phyloP scores from a whole-genome alignment of 208 protist genomes.

The Leishmania amazonensis region DNA sequence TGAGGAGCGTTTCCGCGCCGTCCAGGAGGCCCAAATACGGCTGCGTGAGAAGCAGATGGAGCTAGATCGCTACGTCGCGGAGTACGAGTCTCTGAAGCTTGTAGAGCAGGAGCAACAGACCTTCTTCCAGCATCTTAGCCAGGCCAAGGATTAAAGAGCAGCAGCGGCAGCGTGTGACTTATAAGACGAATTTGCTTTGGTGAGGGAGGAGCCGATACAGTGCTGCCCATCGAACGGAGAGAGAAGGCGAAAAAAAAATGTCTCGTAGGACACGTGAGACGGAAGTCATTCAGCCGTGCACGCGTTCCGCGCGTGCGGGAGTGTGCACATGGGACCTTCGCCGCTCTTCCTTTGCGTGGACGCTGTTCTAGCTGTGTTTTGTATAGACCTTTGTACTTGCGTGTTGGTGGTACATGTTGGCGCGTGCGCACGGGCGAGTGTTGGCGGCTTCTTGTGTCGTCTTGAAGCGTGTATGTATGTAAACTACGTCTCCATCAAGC shows the following conservation, averaged over 20 bases:
- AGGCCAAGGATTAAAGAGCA: slow-evolving; percentile 45
- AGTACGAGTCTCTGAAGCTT: slow-evolving; percentile 86
- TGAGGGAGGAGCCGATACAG: not conserved
- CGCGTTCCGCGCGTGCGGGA: not conserved
- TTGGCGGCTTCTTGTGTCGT: not conserved
- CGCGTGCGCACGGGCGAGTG: not conserved
- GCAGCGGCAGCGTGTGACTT: not conserved
- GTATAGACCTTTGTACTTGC: not conserved
- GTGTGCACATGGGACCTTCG: not conserved
- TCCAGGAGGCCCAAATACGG: slow-evolving; percentile 84
- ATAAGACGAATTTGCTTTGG: not conserved
- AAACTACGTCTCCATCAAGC: not conserved
- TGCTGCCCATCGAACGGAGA: not conserved
- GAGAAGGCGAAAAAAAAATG: not conserved
- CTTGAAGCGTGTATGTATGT: not conserved
- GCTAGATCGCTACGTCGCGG: slow-evolving; percentile 86
- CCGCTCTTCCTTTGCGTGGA: not conserved
- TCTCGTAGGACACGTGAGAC: not conserved
- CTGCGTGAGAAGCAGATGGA: slow-evolving; percentile 90
- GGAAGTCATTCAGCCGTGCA: not conserved
- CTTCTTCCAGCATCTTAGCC: slow-evolving; percentile 80
- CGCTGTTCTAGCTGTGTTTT: not conserved
- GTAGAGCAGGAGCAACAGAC: slow-evolving; percentile 85
- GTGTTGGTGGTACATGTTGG: not conserved
- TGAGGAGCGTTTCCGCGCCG: slow-evolving; percentile 73